phyloP scores from a whole-genome alignment of 176 grass and related monocot species.

The Canna indica region DNA sequence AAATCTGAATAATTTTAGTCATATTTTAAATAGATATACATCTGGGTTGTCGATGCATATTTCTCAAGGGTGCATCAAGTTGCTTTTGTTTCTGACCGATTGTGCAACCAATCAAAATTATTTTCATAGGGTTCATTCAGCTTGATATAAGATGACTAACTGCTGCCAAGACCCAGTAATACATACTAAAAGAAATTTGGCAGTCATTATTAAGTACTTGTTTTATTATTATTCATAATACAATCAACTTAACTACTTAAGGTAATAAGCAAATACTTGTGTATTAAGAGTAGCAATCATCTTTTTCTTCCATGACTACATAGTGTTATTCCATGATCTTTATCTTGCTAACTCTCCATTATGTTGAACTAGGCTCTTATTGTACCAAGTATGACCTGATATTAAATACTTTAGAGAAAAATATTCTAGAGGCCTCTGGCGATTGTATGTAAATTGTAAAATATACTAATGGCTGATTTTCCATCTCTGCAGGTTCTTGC shows the following conservation, averaged over 20 bases:
- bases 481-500: constrained; percentile 52
- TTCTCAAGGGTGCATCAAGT: not conserved
- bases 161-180: not conserved
- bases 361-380: not conserved
- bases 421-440: not conserved
- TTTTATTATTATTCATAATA: not conserved
- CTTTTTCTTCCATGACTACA: not conserved
- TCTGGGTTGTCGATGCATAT: not conserved
- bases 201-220: no score
- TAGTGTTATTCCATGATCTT: no score
- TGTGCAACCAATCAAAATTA: no score
- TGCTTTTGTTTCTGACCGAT: not conserved
- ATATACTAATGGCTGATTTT: constrained; percentile 15
- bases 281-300: not conserved
- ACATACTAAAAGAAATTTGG: no score
- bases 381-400: not conserved
- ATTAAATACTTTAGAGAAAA: no score
- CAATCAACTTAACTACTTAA: no score
- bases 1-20: not conserved
- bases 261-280: not conserved
- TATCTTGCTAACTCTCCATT: not conserved
- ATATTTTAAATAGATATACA: not conserved
- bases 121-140: no score
- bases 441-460: no score
- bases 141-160: not conserved